Base-by-base conservation (phyloP, 257 asterid species). In the Orobanche coerulescens region DNA sequence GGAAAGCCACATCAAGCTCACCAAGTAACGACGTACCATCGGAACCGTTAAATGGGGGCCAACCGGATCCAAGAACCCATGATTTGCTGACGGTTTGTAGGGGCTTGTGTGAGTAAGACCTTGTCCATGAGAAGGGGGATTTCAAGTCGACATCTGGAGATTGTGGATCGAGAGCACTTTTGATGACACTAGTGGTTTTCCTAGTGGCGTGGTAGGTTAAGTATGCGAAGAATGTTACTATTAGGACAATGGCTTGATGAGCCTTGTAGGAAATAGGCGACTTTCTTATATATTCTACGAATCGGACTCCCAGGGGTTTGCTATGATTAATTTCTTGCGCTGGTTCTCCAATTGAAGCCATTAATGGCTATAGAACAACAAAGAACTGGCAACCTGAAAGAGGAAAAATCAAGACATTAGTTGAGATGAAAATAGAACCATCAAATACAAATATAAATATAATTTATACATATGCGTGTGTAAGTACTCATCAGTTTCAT, bases 101-200 rank as follows among this genome's bases (percentile, higher is more conserved):
- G 1, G 81, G 83, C 52, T 65, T 76, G 42, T 77, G 69, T 14
- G 78, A 16, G 28, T 79, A 76, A n/a, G 76, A 74, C 66, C 81
- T 73, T 34, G 60, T 61, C 94, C 94, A 79, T 0, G 73, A 56
- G 65, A 72, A 79, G 34, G 73, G 31, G 2, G 78, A 66, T 20
- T 67, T 68, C 58, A 72, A 70, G 49, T 67, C 73, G 4, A 65
- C 51, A 28, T 76, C 71, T 0, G 85, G 85, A 5, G 97, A 73
- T 36, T 82, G 84, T 2, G 99, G 99, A 71, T 93, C 99, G 28
- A 93, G 97, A 5, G 99, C 97, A 42, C 90, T 87, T 68, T 93
- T 93, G 4, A 93, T 87, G 13, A 93, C 84, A 75, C 99, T 89
- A 12, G 95, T 85, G 11, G 99, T 93, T 81, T 93, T 93, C 58